phyloP scores from a whole-genome alignment of 495 filamentous ascomycete species.

The Daldinia loculata region DNA sequence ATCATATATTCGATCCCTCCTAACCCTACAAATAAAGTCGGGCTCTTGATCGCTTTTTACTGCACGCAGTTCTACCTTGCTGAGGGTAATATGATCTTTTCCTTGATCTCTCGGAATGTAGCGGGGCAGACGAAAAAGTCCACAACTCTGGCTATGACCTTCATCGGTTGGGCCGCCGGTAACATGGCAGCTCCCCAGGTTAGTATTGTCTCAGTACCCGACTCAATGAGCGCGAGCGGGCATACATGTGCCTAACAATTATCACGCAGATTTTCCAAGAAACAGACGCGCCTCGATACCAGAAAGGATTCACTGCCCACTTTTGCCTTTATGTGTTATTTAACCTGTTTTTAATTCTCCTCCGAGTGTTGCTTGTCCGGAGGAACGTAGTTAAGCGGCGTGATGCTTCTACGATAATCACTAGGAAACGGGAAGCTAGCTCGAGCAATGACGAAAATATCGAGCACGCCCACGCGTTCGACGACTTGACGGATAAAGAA shows the following conservation, averaged over 20 bases:
- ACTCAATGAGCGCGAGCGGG: neutral
- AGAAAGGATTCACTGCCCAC: constrained; percentile 17
- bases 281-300: neutral
- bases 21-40: neutral
- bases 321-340: constrained; percentile 18
- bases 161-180: neutral
- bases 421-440: neutral
- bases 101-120: neutral
- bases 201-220: neutral
- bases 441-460: neutral
- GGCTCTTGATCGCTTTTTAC: neutral
- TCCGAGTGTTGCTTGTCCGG: constrained; percentile 5
- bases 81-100: neutral
- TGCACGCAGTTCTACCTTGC: neutral
- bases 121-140: neutral
- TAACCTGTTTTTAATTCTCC: constrained; percentile 10
- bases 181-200: neutral
- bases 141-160: neutral
- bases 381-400: neutral
- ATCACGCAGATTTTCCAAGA: neutral
- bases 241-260: neutral
- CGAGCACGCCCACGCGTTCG: neutral
- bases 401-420: neutral
- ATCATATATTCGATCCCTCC: neutral
- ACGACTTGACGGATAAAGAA: neutral